Evolutionary conservation across 2,329 filamentous ascomycete genomes (phyloP), one percentile per base, ranked within the genome.

Genomic region (Fusarium piperis): DNA sequence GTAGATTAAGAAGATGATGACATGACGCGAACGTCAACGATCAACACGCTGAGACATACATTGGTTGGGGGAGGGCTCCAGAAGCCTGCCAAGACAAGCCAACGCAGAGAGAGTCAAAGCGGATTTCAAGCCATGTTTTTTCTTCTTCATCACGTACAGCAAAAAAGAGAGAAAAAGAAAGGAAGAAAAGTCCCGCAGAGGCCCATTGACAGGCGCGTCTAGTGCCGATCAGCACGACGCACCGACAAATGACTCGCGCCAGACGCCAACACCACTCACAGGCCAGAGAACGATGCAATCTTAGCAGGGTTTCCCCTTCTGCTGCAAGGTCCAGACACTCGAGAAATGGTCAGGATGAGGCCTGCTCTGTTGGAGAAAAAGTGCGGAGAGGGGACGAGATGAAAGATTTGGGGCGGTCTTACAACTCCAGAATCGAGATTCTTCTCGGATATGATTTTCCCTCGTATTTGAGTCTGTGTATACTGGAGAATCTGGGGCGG

Each of bases 301-400:
- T 60, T 52, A 39, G 44, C 28, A 35, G 44, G 44, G 32, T n/a
- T 32, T 33, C 8, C 16, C 46, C 26, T 18, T 13, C 12, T 59
- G 7, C 41, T 39, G n/a, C 58, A 53, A 36, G 33, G 44, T 20
- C 18, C 38, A 26, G 33, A 26, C 39, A 48, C 20, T 16, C 10
- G n/a, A 35, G 20, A 35, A 28, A 30, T 16, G 18, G 44, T 28
- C 58, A 52, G 58, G 58, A 61, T 61, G 23, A 39, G 58, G 58
- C 58, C 58, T 52, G 46, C 32, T 39, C 58, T 52, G 46, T 39
- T 39, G 33, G 52, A 59, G 10, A 9, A 12, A 18, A 20, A 53
- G n/a, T 53, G 58, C 46, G 44, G 58, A 61, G 58, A 52, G 20
- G 26, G 39, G 35, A 41, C 18, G 46, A 53, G 58, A 61, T 61